Evolutionary conservation across 371 early-diverging fungal genomes (phyloP).

Genomic region (Scutellospora calospora): DNA sequence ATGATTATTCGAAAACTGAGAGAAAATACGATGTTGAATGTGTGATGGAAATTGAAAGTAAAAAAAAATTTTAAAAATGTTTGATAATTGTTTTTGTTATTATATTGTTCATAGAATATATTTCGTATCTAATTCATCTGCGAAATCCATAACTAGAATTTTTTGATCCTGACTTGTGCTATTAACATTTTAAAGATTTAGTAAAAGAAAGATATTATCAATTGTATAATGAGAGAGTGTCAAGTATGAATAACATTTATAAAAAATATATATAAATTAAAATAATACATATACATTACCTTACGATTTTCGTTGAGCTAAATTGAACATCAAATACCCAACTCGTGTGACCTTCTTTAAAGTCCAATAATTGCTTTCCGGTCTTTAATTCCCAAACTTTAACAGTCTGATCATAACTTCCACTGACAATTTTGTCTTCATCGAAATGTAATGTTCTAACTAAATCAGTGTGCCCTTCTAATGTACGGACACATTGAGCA

Average conservation of each 20-base stretch:
- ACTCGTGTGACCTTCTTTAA: constrained; percentile 78
- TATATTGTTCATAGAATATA: constrained; percentile 29
- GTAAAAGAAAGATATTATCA: background rate
- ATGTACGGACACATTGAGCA: constrained; percentile 75
- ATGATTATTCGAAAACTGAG: too few species aligned
- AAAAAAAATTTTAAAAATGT: too few species aligned
- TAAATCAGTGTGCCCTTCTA: constrained; percentile 88
- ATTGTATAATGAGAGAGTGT: background rate
- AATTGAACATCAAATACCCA: constrained; percentile 97
- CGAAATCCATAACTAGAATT: constrained; percentile 42
- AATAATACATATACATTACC: constrained; percentile 51
- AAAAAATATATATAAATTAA: background rate
- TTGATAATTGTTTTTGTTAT: too few species aligned
- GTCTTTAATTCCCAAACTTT: constrained; percentile 90
- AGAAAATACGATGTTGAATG: too few species aligned
- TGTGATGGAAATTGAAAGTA: too few species aligned
- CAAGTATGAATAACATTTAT: background rate
- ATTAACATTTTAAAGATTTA: background rate
- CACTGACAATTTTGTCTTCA: constrained; percentile 74
- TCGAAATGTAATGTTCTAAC: constrained; percentile 90
- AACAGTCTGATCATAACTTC: constrained; percentile 94
- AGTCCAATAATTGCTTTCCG: constrained; percentile 63
- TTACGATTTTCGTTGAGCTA: constrained; percentile 79
- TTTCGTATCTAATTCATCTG: constrained; percentile 37
- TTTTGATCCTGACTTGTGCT: constrained; percentile 42